Conservation (phyloP, 192 early-diverging fungal species). For the Backusella liffmaniae region DNA sequence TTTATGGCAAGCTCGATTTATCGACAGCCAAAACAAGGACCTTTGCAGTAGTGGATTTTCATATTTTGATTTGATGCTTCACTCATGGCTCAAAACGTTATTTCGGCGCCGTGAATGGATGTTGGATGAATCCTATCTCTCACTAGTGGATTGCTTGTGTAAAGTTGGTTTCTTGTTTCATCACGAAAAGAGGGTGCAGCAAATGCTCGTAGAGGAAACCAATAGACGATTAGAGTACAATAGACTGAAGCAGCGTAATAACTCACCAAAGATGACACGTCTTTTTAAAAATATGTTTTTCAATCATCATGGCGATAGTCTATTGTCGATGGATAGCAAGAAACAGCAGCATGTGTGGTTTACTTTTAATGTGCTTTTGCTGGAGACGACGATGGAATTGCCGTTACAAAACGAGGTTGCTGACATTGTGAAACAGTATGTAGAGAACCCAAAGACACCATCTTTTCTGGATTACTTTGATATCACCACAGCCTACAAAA, state of each 20-base stretch:
- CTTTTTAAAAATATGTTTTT: constrained; percentile 38
- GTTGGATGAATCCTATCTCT: constrained; percentile 15
- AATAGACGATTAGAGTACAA: not conserved
- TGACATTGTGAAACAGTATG: not conserved
- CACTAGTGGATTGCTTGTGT: constrained; percentile 18
- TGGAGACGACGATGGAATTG: constrained; percentile 40
- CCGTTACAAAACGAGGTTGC: constrained; percentile 31
- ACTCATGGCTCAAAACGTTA: constrained; percentile 31
- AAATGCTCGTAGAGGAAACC: constrained; percentile 13
- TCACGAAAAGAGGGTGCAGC: not conserved
- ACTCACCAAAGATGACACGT: constrained; percentile 8
- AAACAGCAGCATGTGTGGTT: constrained; percentile 41
- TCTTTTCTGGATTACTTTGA: constrained; percentile 17
- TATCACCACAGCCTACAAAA: constrained; percentile 23
- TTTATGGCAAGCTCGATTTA: constrained; percentile 27
- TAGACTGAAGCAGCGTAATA: not conserved
- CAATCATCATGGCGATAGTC: constrained; percentile 39
- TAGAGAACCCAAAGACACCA: not conserved
- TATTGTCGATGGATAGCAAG: constrained; percentile 46
- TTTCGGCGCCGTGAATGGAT: constrained; percentile 28
- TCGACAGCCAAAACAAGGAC: constrained; percentile 24
- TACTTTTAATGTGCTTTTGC: constrained; percentile 41
- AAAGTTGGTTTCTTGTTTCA: constrained; percentile 10
- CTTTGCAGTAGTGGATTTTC: constrained; percentile 27
- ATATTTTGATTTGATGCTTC: constrained; percentile 30